Evolutionary conservation across 2,329 filamentous ascomycete species (phyloP).

Genomic region (Fusarium zealandicum): DNA sequence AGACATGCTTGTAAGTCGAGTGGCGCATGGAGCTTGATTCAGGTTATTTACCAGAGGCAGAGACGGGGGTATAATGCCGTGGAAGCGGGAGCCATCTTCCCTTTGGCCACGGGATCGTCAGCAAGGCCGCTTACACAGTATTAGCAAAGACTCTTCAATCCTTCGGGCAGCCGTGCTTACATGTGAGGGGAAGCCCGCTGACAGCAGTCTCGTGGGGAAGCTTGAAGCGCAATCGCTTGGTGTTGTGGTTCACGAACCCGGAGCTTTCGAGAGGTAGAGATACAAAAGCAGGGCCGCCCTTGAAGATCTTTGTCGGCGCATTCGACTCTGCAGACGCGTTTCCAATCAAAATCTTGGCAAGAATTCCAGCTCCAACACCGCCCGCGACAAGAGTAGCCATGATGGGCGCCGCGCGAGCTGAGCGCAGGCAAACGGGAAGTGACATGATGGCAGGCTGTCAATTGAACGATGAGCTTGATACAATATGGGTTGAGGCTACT

Average conservation of each 20-base stretch:
- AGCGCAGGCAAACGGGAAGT: constrained; percentile 15
- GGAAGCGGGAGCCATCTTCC: constrained; percentile 65
- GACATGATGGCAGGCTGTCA: constrained; percentile 15
- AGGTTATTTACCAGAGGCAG: constrained; percentile 6
- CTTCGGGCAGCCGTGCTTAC: constrained; percentile 42
- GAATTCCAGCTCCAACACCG: constrained; percentile 24
- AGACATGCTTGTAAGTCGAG: background rate
- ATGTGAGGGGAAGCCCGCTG: constrained; percentile 60
- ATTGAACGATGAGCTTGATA: too few species aligned
- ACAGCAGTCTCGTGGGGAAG: constrained; percentile 55
- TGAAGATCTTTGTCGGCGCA: constrained; percentile 41
- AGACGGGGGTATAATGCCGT: constrained; percentile 71
- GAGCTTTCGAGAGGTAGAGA: constrained; percentile 59
- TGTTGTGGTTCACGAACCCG: constrained; percentile 64
- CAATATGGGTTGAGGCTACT: too few species aligned
- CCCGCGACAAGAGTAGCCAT: constrained; percentile 35
- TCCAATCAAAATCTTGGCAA: constrained; percentile 32
- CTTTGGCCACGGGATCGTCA: constrained; percentile 66
- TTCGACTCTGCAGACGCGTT: constrained; percentile 34
- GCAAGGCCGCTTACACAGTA: constrained; percentile 55
- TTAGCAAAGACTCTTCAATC: background rate
- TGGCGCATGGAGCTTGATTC: fast-evolving
- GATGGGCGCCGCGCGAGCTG: constrained; percentile 31
- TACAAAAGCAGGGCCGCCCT: constrained; percentile 51
- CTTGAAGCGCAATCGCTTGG: constrained; percentile 64